Base-by-base conservation (phyloP, 768 basidiomycete species). In the Tephrocybe sp. region DNA sequence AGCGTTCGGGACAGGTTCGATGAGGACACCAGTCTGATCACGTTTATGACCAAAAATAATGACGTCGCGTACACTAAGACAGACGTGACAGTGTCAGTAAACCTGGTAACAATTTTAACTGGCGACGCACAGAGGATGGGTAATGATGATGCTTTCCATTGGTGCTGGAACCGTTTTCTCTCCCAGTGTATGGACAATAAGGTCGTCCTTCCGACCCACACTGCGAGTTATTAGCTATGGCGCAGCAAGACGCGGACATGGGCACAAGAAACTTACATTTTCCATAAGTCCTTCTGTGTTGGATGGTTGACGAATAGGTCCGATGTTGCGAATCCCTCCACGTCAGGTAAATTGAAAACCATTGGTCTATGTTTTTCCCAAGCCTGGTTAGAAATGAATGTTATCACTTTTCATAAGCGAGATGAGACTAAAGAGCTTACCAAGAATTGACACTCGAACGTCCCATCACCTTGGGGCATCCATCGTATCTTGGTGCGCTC, bases 181-280 rank as follows among this genome's bases (percentile, higher is more conserved):
- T 16, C 69, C 69, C 12, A 66, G 65, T 8, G 67, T 60, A 46
- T 67, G 68, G 4, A 69, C 61, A 25, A 69, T 61, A n/a, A 70
- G 67, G 52, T 70, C 70, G 61, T 74, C 57, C 52, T 69, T 58
- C 7, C 77, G 63, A 22, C 73, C 73, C 12, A 74, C 61, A 13
- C 70, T 75, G 15, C 29, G 3, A 16, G n/a, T n/a, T n/a, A n/a
- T n/a, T n/a, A n/a, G n/a, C n/a, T n/a, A n/a, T n/a, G n/a, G n/a
- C n/a, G n/a, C n/a, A 42, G 18, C 9, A 3, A 18, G 19, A 36
- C 12, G 9, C 3, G 6, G 18, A 11, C n/a, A 30, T 1, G 36
- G 9, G n/a, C n/a, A n/a, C n/a, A n/a, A n/a, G n/a, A 30, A 19
- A 42, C 60, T 4, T 47, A 71, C 70, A 75, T 55, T 47, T 62